Evolutionary conservation across 1,284 basidiomycete genomes (phyloP).

Genomic region (Trametes versicolor): DNA sequence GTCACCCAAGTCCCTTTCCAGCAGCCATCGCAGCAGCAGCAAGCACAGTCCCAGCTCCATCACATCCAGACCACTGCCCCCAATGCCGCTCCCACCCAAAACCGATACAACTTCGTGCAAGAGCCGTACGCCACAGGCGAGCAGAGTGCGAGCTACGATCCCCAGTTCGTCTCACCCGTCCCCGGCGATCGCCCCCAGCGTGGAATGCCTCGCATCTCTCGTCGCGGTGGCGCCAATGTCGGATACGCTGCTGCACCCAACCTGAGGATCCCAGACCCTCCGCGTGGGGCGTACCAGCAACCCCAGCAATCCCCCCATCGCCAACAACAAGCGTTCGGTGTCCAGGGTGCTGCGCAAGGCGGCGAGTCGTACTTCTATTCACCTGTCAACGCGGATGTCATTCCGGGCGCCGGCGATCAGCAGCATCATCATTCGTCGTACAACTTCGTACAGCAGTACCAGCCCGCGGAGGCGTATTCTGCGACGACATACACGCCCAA

Average conservation of each 20-base stretch:
- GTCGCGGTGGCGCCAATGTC: slow-evolving; percentile 19
- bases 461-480: slow-evolving; percentile 34
- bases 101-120: slow-evolving; percentile 41
- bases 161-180: slow-evolving; percentile 21
- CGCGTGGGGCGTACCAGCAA: slow-evolving; percentile 29
- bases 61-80: slow-evolving; percentile 28
- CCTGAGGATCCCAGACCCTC: slow-evolving; percentile 24
- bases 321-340: slow-evolving; percentile 21
- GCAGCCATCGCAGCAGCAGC: slow-evolving; percentile 4
- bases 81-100: slow-evolving; percentile 27
- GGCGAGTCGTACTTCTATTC: slow-evolving; percentile 32
- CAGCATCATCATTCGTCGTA: slow-evolving; percentile 33
- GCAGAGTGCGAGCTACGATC: slow-evolving; percentile 24
- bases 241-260: slow-evolving; percentile 26
- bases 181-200: slow-evolving; percentile 27
- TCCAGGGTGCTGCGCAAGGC: slow-evolving; percentile 17
- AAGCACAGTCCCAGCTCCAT: slow-evolving; percentile 34
- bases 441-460: slow-evolving; percentile 35
- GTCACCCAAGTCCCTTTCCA: slow-evolving; percentile 30
- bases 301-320: slow-evolving; percentile 29
- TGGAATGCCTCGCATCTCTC: slow-evolving; percentile 29
- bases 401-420: slow-evolving; percentile 20
- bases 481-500: slow-evolving; percentile 32
- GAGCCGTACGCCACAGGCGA: slow-evolving; percentile 27
- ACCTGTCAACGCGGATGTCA: slow-evolving; percentile 17